Base-by-base conservation (phyloP, 805 yeast genomes). In the Ogataea pilisensis region DNA sequence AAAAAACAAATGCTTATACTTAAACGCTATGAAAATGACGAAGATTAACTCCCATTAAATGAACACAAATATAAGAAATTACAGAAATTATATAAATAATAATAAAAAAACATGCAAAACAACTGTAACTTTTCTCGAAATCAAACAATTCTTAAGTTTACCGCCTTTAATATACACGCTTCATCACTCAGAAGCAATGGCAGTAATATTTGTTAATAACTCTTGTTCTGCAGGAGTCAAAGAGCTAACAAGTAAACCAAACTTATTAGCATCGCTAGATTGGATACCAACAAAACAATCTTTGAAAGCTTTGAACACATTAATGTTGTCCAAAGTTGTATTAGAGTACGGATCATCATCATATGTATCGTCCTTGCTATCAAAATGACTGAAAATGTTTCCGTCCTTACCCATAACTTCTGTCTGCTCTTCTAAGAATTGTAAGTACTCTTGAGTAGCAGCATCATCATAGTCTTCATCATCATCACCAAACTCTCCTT, bases 271-370 rank as follows among this genome's bases (percentile, higher is more conserved):
- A 46, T 80, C 79, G 8, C 61, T 56, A 24, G 65, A 69, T 51
- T 78, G 81, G 17, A 85, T 56, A 2, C 58, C 55, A 3, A 67
- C 44, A 14, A 86, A 62, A 16, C 76, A 72, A 16, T 75, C 72
- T 42, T 80, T 77, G 61, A 89, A 80, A 2, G 78, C 75, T 13
- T 70, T 69, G 61, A 80, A 88, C 3, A 85, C 81, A 56, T 91
- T 85, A 37, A 89, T 64, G 31, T 70, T 67, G 56, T 91, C 97
- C 35, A 93, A 71, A 3, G 95, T 82, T 1, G 91, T 83, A 49
- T 81, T 83, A 20, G 85, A 76, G 57, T 85, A 69, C 8, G 96
- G 80, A 56, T 85, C 96, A 34, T 85, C 71, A 8, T 85, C 93
- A 36, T 84, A 93, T 37, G 78, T 80, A 8, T 78, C 79, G 49